phyloP scores from a whole-genome alignment of 2,329 filamentous ascomycete genomes.

The Fusarium abutilonis region DNA sequence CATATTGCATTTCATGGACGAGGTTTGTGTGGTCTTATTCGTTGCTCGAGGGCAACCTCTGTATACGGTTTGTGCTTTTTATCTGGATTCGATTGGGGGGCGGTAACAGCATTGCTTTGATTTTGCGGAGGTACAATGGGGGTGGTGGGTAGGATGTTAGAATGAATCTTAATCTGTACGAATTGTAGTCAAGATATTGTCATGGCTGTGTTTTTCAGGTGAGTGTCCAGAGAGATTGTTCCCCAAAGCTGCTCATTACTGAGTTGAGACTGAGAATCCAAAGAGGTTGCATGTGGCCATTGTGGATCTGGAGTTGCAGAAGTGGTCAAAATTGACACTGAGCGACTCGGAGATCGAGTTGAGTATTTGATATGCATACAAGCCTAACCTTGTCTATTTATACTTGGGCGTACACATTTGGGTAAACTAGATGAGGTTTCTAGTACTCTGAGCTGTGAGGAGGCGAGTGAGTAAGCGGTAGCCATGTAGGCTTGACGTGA shows the following conservation, averaged over 20 bases:
- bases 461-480: neutral
- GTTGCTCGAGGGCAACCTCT: constrained; percentile 35
- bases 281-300: neutral
- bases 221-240: neutral
- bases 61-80: constrained; percentile 40
- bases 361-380: neutral
- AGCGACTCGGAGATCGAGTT: neutral
- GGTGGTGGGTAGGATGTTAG: constrained; percentile 22
- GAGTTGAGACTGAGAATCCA: neutral
- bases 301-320: neutral
- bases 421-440: neutral
- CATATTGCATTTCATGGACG: constrained; percentile 34
- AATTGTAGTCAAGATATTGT: constrained; percentile 6
- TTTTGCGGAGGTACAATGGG: constrained; percentile 12
- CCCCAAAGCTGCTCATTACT: neutral
- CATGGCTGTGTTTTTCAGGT: neutral
- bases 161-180: constrained; percentile 29
- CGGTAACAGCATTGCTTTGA: constrained; percentile 23
- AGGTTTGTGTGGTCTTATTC: constrained; percentile 30
- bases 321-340: neutral
- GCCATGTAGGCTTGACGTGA: neutral
- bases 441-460: neutral
- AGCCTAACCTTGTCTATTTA: neutral
- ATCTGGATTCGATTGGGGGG: constrained; percentile 6
- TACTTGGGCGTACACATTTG: neutral